Base-by-base conservation (phyloP, 768 basidiomycete species). In the Piloderma croceum region DNA sequence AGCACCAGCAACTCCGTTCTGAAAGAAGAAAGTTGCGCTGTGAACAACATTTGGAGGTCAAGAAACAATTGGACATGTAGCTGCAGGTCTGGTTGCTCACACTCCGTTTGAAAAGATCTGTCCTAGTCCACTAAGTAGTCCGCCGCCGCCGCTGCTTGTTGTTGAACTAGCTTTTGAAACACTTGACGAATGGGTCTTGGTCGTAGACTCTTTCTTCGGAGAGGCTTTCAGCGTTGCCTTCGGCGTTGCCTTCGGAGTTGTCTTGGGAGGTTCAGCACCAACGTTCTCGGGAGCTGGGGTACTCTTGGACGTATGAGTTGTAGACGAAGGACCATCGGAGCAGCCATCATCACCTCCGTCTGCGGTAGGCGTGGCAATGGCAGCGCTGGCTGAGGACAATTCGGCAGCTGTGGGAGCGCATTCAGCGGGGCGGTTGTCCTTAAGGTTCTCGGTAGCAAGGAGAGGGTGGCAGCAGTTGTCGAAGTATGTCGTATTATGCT, bases 1-100 rank as follows among this genome's bases (percentile, higher is more conserved):
- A 5, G 88, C 85, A 39, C 92, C 92, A 6, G 85, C 68, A 27
- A 69, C 68, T 34, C 83, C 84, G 34, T 75, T 64, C 69, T 89
- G 87, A 62, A 68, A 74, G 69, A 73, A 90, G 59, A 60, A 83
- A 3, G 81, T 83, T 25, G 74, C 81, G 44, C 79, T 80, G 24
- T 22, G 40, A 36, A 13, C 24, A 12, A 38, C 21, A 42, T 40
- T 12, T 45, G 7, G 10, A 32, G 19, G 15, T 33, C 29, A 32
- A 23, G 3, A n/a, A 19, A n/a, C 19, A 38, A 17, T 17, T 20
- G 1, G 13, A 7, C 19, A 43, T 39, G 38, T 31, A 18, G 22
- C 36, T 23, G 15, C 13, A 12, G 32, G 36, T 7, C 38, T 2
- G 2, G 4, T 45, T 6, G 60, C 70, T 38, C 61, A 75, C 79